Base-by-base conservation (phyloP, 306 rosid genomes). In the Vigna trinervia region DNA sequence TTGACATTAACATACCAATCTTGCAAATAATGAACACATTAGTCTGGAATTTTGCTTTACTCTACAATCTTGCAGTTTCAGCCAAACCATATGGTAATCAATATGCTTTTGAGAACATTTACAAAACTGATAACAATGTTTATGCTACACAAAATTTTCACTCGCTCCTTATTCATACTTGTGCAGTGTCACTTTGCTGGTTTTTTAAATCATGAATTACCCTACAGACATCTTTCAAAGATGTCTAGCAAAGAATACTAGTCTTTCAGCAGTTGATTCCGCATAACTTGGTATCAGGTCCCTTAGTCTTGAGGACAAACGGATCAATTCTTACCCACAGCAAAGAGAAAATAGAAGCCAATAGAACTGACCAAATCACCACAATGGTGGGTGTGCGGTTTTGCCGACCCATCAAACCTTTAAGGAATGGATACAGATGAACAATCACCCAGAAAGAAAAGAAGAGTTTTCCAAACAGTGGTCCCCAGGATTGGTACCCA, bases 281-380 rank as follows among this genome's bases (percentile, higher is more conserved):
- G 70, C 98, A 91, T 69, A 82, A 56, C 86, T 88, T 93, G 61
- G 84, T 78, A 59, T 88, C 89, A 38, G 97, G 95, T 54, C 98
- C 98, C 85, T 89, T 93, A 57, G 97, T 87, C 78, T 91, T 91
- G 46, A 87, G 7, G 60, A 91, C 93, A 76, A 91, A 91, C 22
- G 97, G 98, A 67, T 93, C 97, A 23, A 93, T 91, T 74, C 98
- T 88, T 66, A 91, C 96, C 98, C 97, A 93, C 39, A 91, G 90
- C 71, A 93, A 85, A 75, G 97, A 93, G 93, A 91, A 91, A 73
- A 91, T 88, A 6, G 98, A 93, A 70, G 98, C 97, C 90, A 93
- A 67, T 45, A 93, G 92, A 77, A 93, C 90, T 6, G 97, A 93
- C 96, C 98, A 93, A 69, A 93, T 91, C 79, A 93, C 90, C 34